Base-by-base conservation (phyloP, 306 rosid genomes). In the Gynostemma pentaphyllum region DNA sequence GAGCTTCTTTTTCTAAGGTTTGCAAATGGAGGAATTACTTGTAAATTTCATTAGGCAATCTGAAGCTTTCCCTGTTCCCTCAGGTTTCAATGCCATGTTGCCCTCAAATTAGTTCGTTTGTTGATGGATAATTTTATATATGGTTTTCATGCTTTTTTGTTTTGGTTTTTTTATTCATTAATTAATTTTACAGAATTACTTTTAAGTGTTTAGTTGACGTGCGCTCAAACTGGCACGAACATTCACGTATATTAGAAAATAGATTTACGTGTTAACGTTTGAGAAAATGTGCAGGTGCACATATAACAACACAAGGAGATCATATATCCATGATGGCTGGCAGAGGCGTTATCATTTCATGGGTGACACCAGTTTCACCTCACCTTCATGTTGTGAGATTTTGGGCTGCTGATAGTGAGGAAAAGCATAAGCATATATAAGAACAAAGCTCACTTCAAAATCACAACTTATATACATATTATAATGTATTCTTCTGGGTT, bases 271-370 rank as follows among this genome's bases (percentile, higher is more conserved):
- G n/a, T n/a, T n/a, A 18, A 4, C 10, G 40, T 29, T 64, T 45
- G 9, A 10, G 26, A 24, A 15, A 29, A 28, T 46, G 34, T 47
- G 60, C 61, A 70, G 74, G 74, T 60, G 22, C 74, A 70, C 34
- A 70, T 70, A n/a, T n/a, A n/a, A n/a, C n/a, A 22, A 70, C 74
- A 1, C 74, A 70, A 50, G 74, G 74, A 61, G 74, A 70, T 37
- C 68, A 55, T 24, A n/a, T n/a, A n/a, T n/a, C n/a, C n/a, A n/a
- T n/a, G n/a, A n/a, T n/a, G n/a, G 5, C 16, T 59, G 74, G 68
- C 37, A 37, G 34, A 42, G 42, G 62, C 5, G 37, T 70, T 40
- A 61, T 70, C n/a, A 39, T 70, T 19, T 70, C 74, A 1, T 70
- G 74, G 74, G 51, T 70, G 7, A 70, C 74, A 11, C 74, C 60